Base-by-base conservation (phyloP, 345 rosid genomes). In the Salix brachista region DNA sequence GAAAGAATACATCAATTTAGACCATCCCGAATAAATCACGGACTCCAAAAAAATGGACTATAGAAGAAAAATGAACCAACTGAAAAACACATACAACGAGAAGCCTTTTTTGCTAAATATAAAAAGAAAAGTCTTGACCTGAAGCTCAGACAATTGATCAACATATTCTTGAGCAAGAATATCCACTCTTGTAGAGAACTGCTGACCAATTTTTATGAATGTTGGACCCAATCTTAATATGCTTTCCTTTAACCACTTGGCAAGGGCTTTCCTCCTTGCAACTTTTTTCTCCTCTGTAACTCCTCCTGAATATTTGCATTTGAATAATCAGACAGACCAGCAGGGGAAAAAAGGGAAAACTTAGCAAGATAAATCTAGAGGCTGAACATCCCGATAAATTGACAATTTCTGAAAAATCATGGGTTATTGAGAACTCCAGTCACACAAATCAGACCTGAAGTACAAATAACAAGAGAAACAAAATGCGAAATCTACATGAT, bases 111-210 rank as follows among this genome's bases (percentile, higher is more conserved):
- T n/a, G 4, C 6, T 62, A 58, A n/a, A 58, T 58, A 44, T 36
- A 50, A 21, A 17, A 81, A 65, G 36, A 79, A 75, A 32, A 44
- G 71, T 68, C 8, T 79, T 79, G 75, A 96, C 98, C 98, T 96
- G 99, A 85, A 96, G 94, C 80, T 93, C 99, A 19, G 99, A 89
- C 83, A 96, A 79, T 67, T 93, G 97, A 86, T 96, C 99, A 76
- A 96, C 99, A 82, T 91, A 96, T 80, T 96, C 99, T 80, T 96
- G 98, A 83, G 98, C 89, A 85, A 96, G 98, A 82, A 96, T 96
- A 78, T 96, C 99, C 3, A 93, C 99, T 85, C 99, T 90, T 37
- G 99, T 96, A 71, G 99, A 96, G 69, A 96, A 93, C 75, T 93
- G 99, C 82, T 96, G 99, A 30, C 99, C 99, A 78, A 93, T 87